phyloP scores from a whole-genome alignment of 2,329 filamentous ascomycete species.

The Endocalyx cinctus region DNA sequence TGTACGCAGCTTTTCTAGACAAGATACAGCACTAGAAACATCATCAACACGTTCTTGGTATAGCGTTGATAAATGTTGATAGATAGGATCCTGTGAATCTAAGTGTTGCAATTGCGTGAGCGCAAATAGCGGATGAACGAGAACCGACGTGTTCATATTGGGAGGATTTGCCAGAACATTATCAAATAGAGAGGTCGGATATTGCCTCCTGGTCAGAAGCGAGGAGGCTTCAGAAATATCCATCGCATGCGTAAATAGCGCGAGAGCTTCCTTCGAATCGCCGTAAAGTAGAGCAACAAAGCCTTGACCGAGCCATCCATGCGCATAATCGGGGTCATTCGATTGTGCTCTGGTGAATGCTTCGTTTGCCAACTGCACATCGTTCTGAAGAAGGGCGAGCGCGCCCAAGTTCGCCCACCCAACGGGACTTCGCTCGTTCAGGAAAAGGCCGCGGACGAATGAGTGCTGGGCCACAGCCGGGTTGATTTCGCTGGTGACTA shows the following conservation, averaged over 20 bases:
- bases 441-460: slow-evolving; percentile 84
- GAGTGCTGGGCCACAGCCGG: slow-evolving; percentile 88
- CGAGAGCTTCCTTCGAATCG: slow-evolving; percentile 70
- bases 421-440: slow-evolving; percentile 82
- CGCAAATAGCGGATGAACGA: slow-evolving; percentile 85
- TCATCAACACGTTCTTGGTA: slow-evolving; percentile 79
- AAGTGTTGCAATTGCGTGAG: slow-evolving; percentile 76
- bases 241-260: slow-evolving; percentile 89
- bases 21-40: slow-evolving; percentile 55
- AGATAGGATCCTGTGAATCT: slow-evolving; percentile 64
- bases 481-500: slow-evolving; percentile 82
- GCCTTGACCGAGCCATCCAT: slow-evolving; percentile 92
- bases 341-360: slow-evolving; percentile 89
- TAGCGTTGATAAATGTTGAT: slow-evolving; percentile 72
- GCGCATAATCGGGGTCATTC: slow-evolving; percentile 86
- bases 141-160: slow-evolving; percentile 48
- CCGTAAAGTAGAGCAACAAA: slow-evolving; percentile 75
- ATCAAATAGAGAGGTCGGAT: slow-evolving; percentile 78
- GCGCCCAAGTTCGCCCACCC: slow-evolving; percentile 90
- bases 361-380: slow-evolving; percentile 80
- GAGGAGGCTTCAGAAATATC: slow-evolving; percentile 81
- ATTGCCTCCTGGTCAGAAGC: slow-evolving; percentile 70
- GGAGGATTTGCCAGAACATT: slow-evolving; percentile 59
- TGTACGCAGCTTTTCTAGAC: slow-evolving; percentile 62
- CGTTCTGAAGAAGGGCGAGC: slow-evolving; percentile 78